Percentiles rank a stretch among this genome's conserved stretches.
Evolutionary conservation across 768 basidiomycete species (phyloP).

Genomic region (Hericium alpestre): DNA sequence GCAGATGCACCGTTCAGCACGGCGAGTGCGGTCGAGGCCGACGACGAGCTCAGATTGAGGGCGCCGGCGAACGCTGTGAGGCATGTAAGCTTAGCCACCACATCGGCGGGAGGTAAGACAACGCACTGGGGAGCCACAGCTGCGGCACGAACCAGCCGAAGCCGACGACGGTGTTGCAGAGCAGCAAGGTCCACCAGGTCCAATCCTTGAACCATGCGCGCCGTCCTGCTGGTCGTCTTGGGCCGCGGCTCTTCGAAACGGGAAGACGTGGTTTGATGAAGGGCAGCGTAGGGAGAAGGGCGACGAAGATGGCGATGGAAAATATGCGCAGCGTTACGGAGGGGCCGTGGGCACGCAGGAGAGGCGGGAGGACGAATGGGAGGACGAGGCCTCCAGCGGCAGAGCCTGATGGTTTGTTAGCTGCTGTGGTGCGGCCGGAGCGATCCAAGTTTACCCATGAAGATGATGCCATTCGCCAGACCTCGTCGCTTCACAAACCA

Average conservation of each 20-base stretch:
- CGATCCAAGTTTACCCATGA: conserved; percentile 16
- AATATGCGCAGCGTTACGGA: conserved; percentile 18
- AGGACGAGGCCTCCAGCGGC: conserved; percentile 19
- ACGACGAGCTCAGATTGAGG: conserved; percentile 6
- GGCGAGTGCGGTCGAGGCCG: conserved; percentile 11
- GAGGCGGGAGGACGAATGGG: conserved; percentile 17
- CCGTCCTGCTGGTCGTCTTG: not conserved
- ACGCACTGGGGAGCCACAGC: conserved; percentile 19
- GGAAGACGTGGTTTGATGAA: conserved; percentile 20
- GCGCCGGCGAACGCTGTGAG: not conserved
- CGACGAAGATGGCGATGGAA: conserved; percentile 8
- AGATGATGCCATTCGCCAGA: conserved; percentile 23
- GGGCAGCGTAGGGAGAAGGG: conserved; percentile 17
- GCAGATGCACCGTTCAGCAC: conserved; percentile 14
- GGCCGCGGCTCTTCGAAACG: conserved; percentile 8
- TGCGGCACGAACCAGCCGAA: conserved; percentile 18
- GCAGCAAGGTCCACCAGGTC: conserved; percentile 18
- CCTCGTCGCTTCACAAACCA: conserved; percentile 24
- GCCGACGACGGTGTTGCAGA: conserved; percentile 17
- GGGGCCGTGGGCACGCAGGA: conserved; percentile 17
- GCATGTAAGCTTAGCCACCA: not conserved
- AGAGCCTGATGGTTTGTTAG: conserved; percentile 10
- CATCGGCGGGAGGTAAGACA: not conserved
- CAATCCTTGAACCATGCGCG: conserved; percentile 14
- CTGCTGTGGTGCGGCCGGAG: not conserved